Percentiles rank a stretch among this genome's conserved stretches.
Evolutionary conservation across 1,284 basidiomycete species (phyloP).

Genomic region (Marasmius oreades): DNA sequence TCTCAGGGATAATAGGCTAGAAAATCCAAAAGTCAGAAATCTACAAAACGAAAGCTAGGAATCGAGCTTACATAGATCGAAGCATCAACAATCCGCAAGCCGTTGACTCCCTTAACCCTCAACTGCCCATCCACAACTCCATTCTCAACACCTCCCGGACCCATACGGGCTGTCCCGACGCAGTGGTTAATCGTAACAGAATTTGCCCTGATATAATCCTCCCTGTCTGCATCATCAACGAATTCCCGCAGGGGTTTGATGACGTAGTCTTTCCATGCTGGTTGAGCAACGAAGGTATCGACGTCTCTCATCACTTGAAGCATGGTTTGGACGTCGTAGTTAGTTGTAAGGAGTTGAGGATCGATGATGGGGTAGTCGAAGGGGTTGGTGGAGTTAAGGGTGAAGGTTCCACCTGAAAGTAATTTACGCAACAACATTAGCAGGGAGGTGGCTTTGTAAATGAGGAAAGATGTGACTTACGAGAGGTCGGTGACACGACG

Average conservation of each 20-base stretch:
- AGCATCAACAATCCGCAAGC: slow-evolving; percentile 18
- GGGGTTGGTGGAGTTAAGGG: slow-evolving; percentile 20
- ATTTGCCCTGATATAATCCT: slow-evolving; percentile 10
- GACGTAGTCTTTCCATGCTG: slow-evolving; percentile 17
- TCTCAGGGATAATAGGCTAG: background rate
- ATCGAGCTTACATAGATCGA: slow-evolving; percentile 15
- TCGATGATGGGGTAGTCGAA: slow-evolving; percentile 29
- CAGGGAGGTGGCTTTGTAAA: too few species aligned
- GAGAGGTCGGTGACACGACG: slow-evolving; percentile 16
- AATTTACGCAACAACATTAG: background rate
- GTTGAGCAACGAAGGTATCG: slow-evolving; percentile 15
- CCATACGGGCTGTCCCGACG: slow-evolving; percentile 15
- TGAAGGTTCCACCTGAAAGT: slow-evolving; percentile 8
- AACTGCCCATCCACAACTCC: slow-evolving; percentile 18
- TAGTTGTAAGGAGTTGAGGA: slow-evolving; percentile 21
- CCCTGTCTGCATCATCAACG: slow-evolving; percentile 14
- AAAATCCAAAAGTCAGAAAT: background rate
- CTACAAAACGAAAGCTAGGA: too few species aligned
- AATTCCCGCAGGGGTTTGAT: slow-evolving; percentile 7
- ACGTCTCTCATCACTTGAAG: slow-evolving; percentile 15
- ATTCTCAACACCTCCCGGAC: slow-evolving; percentile 9
- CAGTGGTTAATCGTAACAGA: slow-evolving; percentile 13
- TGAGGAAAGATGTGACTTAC: slow-evolving; percentile 7
- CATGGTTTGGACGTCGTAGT: slow-evolving; percentile 16
- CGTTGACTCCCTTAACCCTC: slow-evolving; percentile 19